phyloP scores from a whole-genome alignment of 768 basidiomycete genomes.

The Hemileccinum rubropunctum region DNA sequence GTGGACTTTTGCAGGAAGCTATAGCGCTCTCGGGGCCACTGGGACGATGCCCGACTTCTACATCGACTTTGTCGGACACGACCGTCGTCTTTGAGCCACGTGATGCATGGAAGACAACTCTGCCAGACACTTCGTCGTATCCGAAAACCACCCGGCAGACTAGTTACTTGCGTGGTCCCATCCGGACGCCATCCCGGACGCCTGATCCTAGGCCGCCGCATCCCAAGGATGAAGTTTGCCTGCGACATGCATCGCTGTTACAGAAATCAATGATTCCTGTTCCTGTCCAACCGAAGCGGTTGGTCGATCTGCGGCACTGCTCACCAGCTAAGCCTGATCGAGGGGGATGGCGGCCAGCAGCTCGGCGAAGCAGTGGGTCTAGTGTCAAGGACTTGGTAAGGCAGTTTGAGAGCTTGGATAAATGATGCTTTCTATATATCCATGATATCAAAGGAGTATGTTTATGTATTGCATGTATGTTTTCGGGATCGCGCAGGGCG shows the following conservation, averaged over 20 bases:
- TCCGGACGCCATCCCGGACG: conserved; percentile 57
- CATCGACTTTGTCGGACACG: conserved; percentile 14
- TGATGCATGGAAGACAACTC: conserved; percentile 37
- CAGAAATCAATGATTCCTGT: conserved; percentile 44
- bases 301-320: conserved; percentile 49
- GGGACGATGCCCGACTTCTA: conserved; percentile 10
- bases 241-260: conserved; percentile 51
- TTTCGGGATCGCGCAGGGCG: conserved; percentile 15
- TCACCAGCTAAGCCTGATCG: conserved; percentile 42
- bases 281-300: conserved; percentile 39
- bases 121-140: conserved; percentile 45
- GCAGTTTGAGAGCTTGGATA: conserved; percentile 49
- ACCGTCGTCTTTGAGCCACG: conserved; percentile 36
- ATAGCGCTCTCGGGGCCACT: conserved; percentile 17
- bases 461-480: conserved; percentile 8
- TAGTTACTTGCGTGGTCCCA: conserved; percentile 42
- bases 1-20: conserved; percentile 42
- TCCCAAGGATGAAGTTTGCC: conserved; percentile 64
- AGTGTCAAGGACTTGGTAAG: conserved; percentile 74
- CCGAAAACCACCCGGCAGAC: conserved; percentile 32
- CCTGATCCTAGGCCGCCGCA: conserved; percentile 43
- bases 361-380: conserved; percentile 59
- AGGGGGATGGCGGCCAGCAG: conserved; percentile 25
- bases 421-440: conserved; percentile 7
- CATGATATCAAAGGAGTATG: background rate